phyloP scores from a whole-genome alignment of 305 asterid genomes.

The Rubia tinctorum region DNA sequence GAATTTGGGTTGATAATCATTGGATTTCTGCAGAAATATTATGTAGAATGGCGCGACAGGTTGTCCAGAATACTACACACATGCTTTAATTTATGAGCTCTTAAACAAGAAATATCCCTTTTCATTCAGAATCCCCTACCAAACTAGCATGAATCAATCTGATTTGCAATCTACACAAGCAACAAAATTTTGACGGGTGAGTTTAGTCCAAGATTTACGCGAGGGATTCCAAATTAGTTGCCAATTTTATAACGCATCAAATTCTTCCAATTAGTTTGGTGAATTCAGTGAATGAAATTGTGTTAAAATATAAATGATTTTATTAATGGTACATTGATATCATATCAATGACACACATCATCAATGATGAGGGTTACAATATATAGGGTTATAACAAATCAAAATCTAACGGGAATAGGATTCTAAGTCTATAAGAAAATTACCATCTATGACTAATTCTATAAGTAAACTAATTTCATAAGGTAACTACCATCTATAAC shows the following conservation, averaged over 20 bases:
- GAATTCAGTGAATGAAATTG: not conserved
- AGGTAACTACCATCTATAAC: too few species aligned
- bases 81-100: not conserved
- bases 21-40: not conserved
- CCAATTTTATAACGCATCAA: not conserved
- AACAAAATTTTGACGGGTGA: not conserved
- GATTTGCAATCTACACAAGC: not conserved
- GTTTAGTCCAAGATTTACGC: not conserved
- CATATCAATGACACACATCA: too few species aligned
- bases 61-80: conserved; percentile 6
- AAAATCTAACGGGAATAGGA: too few species aligned
- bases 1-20: conserved; percentile 6
- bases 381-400: too few species aligned
- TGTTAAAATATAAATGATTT: too few species aligned
- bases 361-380: too few species aligned
- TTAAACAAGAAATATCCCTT: not conserved
- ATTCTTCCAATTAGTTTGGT: not conserved
- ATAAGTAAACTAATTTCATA: too few species aligned
- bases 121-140: conserved; percentile 17
- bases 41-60: conserved; percentile 4
- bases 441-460: too few species aligned
- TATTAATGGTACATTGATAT: too few species aligned
- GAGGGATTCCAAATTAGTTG: not conserved
- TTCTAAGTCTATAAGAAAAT: too few species aligned
- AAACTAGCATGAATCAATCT: conserved; percentile 7